Percentiles rank a stretch among this genome's conserved stretches.
These are phyloP conservation scores for Pythium vanterpoolii DNA, from an alignment of 352 stramenopile species.

Conservation along the genomic window DNA sequence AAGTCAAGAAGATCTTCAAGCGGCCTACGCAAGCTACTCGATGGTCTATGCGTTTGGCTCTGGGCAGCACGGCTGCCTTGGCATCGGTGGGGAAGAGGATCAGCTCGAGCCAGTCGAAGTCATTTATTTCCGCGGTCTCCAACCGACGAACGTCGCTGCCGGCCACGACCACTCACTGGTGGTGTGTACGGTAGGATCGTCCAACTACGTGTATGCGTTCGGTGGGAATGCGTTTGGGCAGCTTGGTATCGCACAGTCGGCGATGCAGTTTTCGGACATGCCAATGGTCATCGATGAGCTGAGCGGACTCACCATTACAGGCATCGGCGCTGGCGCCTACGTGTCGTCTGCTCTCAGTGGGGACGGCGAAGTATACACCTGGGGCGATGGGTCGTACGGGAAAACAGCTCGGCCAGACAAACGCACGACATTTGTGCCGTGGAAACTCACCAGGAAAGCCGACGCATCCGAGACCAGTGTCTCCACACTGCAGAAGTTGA, in stretches of 20 bases:
- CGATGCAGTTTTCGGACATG: constrained; percentile 43
- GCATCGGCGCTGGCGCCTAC: constrained; percentile 48
- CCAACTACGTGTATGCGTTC: constrained; percentile 66
- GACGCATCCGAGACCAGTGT: neutral
- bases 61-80: constrained; percentile 42
- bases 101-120: constrained; percentile 35
- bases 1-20: neutral
- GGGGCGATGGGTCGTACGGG: constrained; percentile 51
- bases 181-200: constrained; percentile 35
- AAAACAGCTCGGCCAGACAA: constrained; percentile 42
- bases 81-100: constrained; percentile 42
- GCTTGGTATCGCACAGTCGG: constrained; percentile 41
- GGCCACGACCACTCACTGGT: constrained; percentile 69
- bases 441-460: constrained; percentile 33
- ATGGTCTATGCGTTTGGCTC: constrained; percentile 54
- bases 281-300: constrained; percentile 59
- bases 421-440: constrained; percentile 63
- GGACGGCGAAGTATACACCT: constrained; percentile 62
- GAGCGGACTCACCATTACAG: constrained; percentile 16
- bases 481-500: constrained; percentile 1
- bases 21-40: constrained; percentile 23
- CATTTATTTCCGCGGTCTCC: constrained; percentile 59
- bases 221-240: constrained; percentile 65
- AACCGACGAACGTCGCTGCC: constrained; percentile 35
- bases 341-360: constrained; percentile 56